Conservation (phyloP, 164 flowering plant species). For the Buxus sempervirens region DNA sequence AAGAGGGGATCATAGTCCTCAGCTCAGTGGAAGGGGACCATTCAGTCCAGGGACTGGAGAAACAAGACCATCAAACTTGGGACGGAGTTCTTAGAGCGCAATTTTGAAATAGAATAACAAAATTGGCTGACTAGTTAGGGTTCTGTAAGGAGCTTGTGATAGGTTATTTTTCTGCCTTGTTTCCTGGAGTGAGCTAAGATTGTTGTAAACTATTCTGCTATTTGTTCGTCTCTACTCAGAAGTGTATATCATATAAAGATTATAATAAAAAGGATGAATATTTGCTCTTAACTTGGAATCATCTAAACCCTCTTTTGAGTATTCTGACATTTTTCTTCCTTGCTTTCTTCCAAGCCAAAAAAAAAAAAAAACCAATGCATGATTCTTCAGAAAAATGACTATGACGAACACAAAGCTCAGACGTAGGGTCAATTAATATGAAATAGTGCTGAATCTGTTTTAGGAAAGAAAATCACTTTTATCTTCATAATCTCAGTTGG, state of each 20-base stretch:
- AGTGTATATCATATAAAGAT: slow-evolving; percentile 2
- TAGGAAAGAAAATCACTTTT: background rate
- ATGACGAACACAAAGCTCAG: too few relatives aligned
- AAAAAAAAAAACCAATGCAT: too few relatives aligned
- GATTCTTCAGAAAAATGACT: too few relatives aligned
- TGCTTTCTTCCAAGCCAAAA: too few relatives aligned
- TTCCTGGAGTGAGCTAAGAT: slow-evolving; percentile 3
- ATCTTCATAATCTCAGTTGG: background rate
- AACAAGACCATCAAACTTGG: slow-evolving; percentile 44
- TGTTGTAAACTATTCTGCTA: slow-evolving; percentile 8
- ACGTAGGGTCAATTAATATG: too few relatives aligned
- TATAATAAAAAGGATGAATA: slow-evolving; percentile 2
- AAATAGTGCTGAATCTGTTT: background rate
- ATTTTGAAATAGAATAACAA: slow-evolving; percentile 12
- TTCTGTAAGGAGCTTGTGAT: slow-evolving; percentile 9
- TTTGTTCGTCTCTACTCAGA: background rate
- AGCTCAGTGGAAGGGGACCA: slow-evolving; percentile 31
- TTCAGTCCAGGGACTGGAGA: slow-evolving; percentile 49
- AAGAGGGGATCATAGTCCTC: slow-evolving; percentile 52
- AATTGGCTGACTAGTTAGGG: slow-evolving; percentile 10
- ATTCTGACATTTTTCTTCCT: too few relatives aligned
- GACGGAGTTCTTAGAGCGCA: slow-evolving; percentile 39
- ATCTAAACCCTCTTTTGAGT: background rate
- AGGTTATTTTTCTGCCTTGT: background rate
- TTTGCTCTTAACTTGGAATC: background rate